phyloP scores from a whole-genome alignment of 345 rosid genomes.

The Eucalyptus pauciflora region DNA sequence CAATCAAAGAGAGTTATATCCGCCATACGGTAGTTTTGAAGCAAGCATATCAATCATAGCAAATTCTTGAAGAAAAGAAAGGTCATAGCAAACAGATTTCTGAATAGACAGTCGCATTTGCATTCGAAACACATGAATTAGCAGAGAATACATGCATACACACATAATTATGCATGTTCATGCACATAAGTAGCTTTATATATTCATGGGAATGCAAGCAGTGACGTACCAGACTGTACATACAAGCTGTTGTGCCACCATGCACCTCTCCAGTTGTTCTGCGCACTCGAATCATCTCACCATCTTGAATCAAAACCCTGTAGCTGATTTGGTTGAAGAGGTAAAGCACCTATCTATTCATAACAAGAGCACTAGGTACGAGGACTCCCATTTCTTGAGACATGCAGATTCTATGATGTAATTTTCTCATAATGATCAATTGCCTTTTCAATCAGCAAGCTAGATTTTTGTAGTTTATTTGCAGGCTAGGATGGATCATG shows the following conservation, averaged over 20 bases:
- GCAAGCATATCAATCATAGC: background rate
- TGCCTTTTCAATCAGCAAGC: background rate
- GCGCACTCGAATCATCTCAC: conserved; percentile 39
- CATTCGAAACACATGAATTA: background rate
- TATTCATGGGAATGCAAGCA: background rate
- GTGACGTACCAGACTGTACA: conserved; percentile 40
- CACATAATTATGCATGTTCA: background rate
- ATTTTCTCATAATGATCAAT: background rate
- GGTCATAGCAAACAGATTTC: background rate
- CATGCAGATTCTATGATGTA: background rate
- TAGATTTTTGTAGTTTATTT: background rate
- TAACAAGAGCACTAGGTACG: background rate
- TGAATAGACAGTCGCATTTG: background rate
- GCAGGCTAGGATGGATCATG: background rate
- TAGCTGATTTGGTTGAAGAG: background rate
- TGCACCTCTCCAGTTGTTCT: conserved; percentile 87
- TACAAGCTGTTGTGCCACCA: conserved; percentile 89
- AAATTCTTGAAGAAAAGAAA: background rate
- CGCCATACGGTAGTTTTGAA: background rate
- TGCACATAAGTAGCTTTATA: background rate
- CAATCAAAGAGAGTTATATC: background rate
- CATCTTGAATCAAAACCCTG: background rate
- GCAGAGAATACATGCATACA: background rate
- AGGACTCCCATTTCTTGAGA: background rate
- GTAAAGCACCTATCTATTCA: background rate